A percentile compares a stretch with the other conserved stretches of the same genome.
These are phyloP conservation scores for Claviceps sp. DNA, from an alignment of 2,329 filamentous ascomycete genomes.

Conservation along the genomic window DNA sequence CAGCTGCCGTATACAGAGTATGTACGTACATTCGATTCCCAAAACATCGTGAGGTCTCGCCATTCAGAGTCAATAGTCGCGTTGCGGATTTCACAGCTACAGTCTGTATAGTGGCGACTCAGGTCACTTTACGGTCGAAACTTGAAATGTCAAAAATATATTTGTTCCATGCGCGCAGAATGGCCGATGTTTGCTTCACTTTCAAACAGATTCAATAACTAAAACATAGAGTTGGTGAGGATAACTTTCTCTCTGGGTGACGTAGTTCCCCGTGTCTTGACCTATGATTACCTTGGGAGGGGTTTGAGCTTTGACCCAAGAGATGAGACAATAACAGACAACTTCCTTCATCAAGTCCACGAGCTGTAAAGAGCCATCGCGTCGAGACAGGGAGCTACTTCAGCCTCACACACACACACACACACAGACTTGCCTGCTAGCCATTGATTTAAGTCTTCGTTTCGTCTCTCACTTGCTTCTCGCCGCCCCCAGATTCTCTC, in stretches of 20 bases:
- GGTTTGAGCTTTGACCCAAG: no score
- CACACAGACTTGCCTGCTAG: neutral
- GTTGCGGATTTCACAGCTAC: neutral
- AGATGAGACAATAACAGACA: neutral
- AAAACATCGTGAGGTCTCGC: neutral
- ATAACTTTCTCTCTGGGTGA: neutral
- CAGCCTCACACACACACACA: neutral
- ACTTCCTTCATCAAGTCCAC: neutral
- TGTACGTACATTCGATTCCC: no score
- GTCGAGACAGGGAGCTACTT: neutral
- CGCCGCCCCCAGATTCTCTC: constrained; percentile 18
- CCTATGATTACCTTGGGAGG: neutral
- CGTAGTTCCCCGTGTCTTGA: neutral
- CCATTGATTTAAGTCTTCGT: neutral
- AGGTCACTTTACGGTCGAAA: neutral
- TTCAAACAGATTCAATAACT: neutral
- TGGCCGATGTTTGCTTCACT: neutral
- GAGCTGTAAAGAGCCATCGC: neutral
- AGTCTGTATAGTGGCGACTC: neutral
- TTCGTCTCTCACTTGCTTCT: neutral
- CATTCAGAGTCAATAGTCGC: neutral
- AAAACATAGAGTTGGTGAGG: neutral
- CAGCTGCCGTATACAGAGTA: no score
- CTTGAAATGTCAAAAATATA: neutral
- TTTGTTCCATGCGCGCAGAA: neutral